These are phyloP conservation scores for Geum urbanum DNA, from an alignment of 306 rosid genomes.

Conservation along the genomic window DNA sequence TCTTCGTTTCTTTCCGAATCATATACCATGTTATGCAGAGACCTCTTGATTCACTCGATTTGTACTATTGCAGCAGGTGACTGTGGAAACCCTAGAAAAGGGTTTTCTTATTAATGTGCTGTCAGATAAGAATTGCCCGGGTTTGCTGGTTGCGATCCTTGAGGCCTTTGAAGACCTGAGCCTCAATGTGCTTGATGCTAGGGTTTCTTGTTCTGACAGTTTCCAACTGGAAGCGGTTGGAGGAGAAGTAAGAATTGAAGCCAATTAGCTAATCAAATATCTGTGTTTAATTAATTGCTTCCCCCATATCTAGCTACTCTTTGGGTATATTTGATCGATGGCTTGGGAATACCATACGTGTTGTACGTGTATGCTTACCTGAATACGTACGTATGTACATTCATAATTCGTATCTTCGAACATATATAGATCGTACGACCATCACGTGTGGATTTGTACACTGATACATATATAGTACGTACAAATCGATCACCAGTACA, in stretches of 20 bases:
- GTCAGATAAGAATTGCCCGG: conserved; percentile 59
- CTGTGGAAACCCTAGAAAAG: conserved; percentile 61
- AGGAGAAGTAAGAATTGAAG: conserved; percentile 62
- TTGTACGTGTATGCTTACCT: background rate
- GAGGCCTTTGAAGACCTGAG: conserved; percentile 78
- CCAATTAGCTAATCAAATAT: background rate
- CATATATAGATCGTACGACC: background rate
- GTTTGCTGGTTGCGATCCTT: conserved; percentile 60
- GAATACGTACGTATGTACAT: background rate
- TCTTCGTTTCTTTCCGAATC: background rate
- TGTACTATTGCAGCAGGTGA: conserved; percentile 46
- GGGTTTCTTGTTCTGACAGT: conserved; percentile 78
- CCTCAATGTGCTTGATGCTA: conserved; percentile 84
- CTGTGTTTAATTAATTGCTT: background rate
- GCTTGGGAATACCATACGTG: background rate
- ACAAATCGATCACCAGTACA: background rate
- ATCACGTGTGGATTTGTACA: conserved; percentile 3
- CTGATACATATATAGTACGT: background rate
- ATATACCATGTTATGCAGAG: background rate
- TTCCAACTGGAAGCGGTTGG: conserved; percentile 79
- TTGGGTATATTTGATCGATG: background rate
- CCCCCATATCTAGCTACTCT: background rate
- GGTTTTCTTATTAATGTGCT: conserved; percentile 69
- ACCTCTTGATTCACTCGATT: background rate
- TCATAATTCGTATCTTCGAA: background rate